These are phyloP conservation scores for Chalciporus sp. DNA, from an alignment of 1,284 basidiomycete species.

Conservation along the genomic window DNA sequence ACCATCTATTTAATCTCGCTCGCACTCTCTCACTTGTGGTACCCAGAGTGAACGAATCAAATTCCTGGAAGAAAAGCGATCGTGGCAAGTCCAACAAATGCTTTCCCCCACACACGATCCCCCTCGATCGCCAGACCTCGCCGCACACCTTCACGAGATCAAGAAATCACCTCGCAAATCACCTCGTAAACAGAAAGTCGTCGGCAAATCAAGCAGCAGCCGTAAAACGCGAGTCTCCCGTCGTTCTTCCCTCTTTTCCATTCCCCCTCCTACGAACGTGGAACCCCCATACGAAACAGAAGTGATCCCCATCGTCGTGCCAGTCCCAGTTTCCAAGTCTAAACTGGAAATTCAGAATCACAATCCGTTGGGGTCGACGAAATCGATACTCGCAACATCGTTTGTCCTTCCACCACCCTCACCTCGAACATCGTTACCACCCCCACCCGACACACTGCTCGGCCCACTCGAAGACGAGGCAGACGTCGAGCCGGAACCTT, in stretches of 20 bases:
- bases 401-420: constrained; percentile 77
- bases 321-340: constrained; percentile 20
- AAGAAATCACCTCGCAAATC: constrained; percentile 44
- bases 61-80: constrained; percentile 67
- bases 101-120: constrained; percentile 36
- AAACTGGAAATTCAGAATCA: constrained; percentile 18
- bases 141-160: constrained; percentile 24
- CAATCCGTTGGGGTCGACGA: constrained; percentile 16
- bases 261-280: constrained; percentile 38
- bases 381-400: constrained; percentile 54
- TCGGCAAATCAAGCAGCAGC: constrained; percentile 43
- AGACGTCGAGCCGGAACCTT: background rate
- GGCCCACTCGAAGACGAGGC: constrained; percentile 13
- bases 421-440: constrained; percentile 59
- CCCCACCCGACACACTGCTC: constrained; percentile 29
- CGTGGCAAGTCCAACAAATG: constrained; percentile 66
- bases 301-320: constrained; percentile 47
- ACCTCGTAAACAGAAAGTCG: constrained; percentile 38
- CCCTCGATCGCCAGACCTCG: constrained; percentile 18
- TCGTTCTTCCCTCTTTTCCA: constrained; percentile 42
- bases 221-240: constrained; percentile 50
- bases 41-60: constrained; percentile 60
- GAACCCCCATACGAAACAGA: constrained; percentile 69
- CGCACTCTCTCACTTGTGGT: constrained; percentile 6
- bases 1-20: background rate